These are phyloP conservation scores for Boletus vermiculosoides DNA, from an alignment of 768 basidiomycete genomes.

Conservation along the genomic window DNA sequence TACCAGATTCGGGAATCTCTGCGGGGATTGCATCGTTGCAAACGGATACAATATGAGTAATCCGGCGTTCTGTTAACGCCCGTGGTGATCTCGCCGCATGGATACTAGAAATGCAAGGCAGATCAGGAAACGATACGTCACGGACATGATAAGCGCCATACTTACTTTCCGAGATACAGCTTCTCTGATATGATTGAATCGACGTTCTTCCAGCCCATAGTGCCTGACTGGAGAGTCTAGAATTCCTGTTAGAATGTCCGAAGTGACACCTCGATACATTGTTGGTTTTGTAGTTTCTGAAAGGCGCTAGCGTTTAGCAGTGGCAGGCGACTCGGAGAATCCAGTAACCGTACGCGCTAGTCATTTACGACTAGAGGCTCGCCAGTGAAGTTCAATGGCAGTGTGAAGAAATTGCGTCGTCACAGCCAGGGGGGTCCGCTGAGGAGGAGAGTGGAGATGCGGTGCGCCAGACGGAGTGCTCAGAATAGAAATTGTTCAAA, in stretches of 20 bases:
- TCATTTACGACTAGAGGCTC: conserved; percentile 20
- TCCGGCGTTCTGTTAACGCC: conserved; percentile 67
- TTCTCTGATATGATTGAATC: conserved; percentile 61
- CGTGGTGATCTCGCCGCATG: conserved; percentile 69
- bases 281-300: conserved; percentile 36
- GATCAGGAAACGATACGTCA: conserved; percentile 44
- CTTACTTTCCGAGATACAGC: conserved; percentile 78
- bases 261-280: conserved; percentile 21
- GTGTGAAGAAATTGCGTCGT: conserved; percentile 33
- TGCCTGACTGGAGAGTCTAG: conserved; percentile 22
- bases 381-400: conserved; percentile 26
- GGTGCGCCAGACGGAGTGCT: conserved; percentile 34
- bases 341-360: conserved; percentile 32
- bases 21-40: conserved; percentile 71
- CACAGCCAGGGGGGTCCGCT: conserved; percentile 34
- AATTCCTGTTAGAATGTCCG: conserved; percentile 31
- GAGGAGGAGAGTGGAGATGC: conserved; percentile 26
- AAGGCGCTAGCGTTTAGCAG: conserved; percentile 19
- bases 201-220: conserved; percentile 61
- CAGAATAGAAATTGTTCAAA: conserved; percentile 14
- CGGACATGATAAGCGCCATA: conserved; percentile 39
- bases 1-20: conserved; percentile 66
- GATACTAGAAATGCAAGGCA: conserved; percentile 46
- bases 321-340: conserved; percentile 30
- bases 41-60: conserved; percentile 79